A percentile compares a stretch with the other conserved stretches of the same genome.
Conservation (phyloP, 352 stramenopile species). For the Phytophthora multivora region DNA sequence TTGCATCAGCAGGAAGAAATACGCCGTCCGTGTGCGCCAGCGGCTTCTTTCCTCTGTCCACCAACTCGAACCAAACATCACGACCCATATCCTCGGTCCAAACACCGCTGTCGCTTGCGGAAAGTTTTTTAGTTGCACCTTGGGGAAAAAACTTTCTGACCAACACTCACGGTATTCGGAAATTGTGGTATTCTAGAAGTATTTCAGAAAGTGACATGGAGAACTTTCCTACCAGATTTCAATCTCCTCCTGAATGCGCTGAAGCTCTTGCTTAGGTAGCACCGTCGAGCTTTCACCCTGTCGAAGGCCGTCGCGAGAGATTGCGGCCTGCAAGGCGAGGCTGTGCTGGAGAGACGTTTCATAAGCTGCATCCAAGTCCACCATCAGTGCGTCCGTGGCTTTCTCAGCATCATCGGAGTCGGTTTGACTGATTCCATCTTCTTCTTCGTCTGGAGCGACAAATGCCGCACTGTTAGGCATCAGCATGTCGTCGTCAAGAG, state of each 20-base stretch:
- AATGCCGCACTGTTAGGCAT: slow-evolving; percentile 36
- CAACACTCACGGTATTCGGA: no score
- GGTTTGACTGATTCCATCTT: slow-evolving; percentile 18
- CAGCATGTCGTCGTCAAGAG: slow-evolving; percentile 55
- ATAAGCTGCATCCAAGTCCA: slow-evolving; percentile 56
- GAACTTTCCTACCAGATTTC: slow-evolving; percentile 89
- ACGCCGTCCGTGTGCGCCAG: background rate
- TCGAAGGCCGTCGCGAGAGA: slow-evolving; percentile 56
- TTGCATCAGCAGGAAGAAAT: background rate
- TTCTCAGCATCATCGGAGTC: slow-evolving; percentile 43
- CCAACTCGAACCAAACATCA: background rate
- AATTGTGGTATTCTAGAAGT: no score
- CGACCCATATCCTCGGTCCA: background rate
- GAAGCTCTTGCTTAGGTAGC: slow-evolving; percentile 68
- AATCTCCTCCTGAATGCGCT: slow-evolving; percentile 78
- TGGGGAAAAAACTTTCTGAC: no score
- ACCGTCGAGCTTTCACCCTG: slow-evolving; percentile 49
- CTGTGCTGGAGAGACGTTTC: slow-evolving; percentile 37
- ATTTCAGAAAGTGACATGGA: no score
- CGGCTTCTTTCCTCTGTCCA: background rate
- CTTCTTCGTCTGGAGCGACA: slow-evolving; percentile 34
- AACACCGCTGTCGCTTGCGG: no score
- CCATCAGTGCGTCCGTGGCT: slow-evolving; percentile 53
- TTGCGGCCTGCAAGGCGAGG: slow-evolving; percentile 44
- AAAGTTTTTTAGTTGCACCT: no score